Evolutionary conservation across 106 monocot genomes (phyloP), one percentile per base, ranked within the genome.

Genomic region (Dioscorea alata): DNA sequence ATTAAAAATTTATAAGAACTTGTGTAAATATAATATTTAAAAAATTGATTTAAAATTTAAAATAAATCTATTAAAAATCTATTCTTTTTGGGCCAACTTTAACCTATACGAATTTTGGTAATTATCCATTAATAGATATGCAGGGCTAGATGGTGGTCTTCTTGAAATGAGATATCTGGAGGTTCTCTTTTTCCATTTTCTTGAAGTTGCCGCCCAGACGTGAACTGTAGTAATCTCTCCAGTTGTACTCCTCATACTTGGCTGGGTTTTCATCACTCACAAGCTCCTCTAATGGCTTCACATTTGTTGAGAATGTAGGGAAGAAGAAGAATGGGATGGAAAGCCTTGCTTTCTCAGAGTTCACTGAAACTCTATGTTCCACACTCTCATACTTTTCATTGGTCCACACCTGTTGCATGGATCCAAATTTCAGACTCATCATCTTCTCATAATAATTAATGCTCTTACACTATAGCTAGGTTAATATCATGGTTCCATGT

Each of bases 291-390:
- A 67, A 51, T 14, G 67, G 67, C 22, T 14, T 23, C 25, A 67
- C 67, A 6, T 16, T 52, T 23, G 25, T 28, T 8, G 20, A 67
- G 42, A 51, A 17, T 14, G 67, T 22, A 20, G 67, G 67, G 51
- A 3, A 28, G 65, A 65, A 68, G 68, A 56, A 68, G 56, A 68
- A 68, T 24, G 25, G 31, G 53, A 68, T 68, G 18, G 68, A 73
- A 53, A 73, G 56, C 63, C 73, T 53, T 53, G 53, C 73, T 23
- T 61, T 73, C 64, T 64, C 33, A 16, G 56, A 54, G 34, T 73
- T 73, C 73, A 64, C 73, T 13, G 73, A 49, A 19, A 42, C 73
- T 53, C 64, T 51, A 54, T 64, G 73, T 64, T 73, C 73, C 20
- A 56, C 64, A 13, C 73, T 64, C 56, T 73, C 73, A 12, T 73